phyloP scores from a whole-genome alignment of 805 yeast species.

The Candida nemodendra region DNA sequence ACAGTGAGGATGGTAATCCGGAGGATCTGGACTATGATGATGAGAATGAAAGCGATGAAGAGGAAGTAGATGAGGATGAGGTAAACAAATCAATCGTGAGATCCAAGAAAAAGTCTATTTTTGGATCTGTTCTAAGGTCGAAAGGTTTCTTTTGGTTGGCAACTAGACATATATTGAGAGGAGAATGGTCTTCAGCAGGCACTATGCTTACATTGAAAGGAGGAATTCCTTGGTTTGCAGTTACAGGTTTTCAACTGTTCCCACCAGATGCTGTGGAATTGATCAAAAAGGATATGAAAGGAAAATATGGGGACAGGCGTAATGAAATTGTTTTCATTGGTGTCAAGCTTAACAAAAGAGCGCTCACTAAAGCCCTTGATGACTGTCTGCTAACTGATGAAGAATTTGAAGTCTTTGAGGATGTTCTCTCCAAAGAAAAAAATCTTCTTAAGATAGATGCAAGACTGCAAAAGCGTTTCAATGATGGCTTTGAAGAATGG shows the following conservation, averaged over 20 bases:
- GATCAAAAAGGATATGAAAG: slow-evolving; percentile 38
- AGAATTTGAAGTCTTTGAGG: slow-evolving; percentile 33
- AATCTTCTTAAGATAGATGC: slow-evolving; percentile 35
- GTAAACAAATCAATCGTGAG: slow-evolving; percentile 21
- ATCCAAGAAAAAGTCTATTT: slow-evolving; percentile 37
- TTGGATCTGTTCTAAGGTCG: slow-evolving; percentile 39
- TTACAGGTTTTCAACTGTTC: slow-evolving; percentile 33
- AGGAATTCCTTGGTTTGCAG: slow-evolving; percentile 44
- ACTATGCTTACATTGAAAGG: slow-evolving; percentile 40
- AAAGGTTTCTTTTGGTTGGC: slow-evolving; percentile 49
- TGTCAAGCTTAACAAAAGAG: slow-evolving; percentile 31
- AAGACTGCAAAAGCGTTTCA: slow-evolving; percentile 30
- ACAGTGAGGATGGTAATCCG: not conserved
- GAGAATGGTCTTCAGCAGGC: slow-evolving; percentile 47
- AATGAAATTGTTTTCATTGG: slow-evolving; percentile 49
- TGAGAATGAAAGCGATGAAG: slow-evolving; percentile 4
- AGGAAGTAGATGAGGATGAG: slow-evolving; percentile 8
- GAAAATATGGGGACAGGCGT: slow-evolving; percentile 42
- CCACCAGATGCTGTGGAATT: slow-evolving; percentile 32
- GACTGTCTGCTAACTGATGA: slow-evolving; percentile 39
- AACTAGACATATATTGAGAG: slow-evolving; percentile 38
- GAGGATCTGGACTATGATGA: not conserved
- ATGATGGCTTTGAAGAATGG: slow-evolving; percentile 48
- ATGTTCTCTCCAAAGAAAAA: slow-evolving; percentile 26
- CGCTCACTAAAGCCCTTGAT: slow-evolving; percentile 34